phyloP scores from a whole-genome alignment of 305 asterid genomes.

The Fraxinus paxiana region DNA sequence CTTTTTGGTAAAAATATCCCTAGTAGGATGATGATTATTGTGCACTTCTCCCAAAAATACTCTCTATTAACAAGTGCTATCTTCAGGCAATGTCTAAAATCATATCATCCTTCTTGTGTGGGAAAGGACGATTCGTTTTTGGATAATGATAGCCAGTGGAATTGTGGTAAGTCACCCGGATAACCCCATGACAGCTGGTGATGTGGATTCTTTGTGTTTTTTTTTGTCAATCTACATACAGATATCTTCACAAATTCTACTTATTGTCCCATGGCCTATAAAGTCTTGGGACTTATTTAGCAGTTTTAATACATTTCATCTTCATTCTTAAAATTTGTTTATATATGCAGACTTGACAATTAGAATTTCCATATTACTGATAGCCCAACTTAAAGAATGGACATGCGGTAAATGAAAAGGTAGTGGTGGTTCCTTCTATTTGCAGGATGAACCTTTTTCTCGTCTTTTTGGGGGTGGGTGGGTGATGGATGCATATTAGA shows the following conservation, averaged over 20 bases:
- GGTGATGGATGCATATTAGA: not conserved
- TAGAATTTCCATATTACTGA: not conserved
- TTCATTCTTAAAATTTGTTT: not conserved
- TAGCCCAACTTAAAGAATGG: not conserved
- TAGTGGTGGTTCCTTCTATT: not conserved
- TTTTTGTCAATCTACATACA: not conserved
- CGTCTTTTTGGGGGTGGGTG: not conserved
- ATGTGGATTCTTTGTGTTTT: not conserved
- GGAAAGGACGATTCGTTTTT: constrained; percentile 46
- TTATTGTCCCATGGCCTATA: not conserved
- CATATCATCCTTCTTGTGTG: constrained; percentile 67
- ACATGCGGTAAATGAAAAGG: not conserved
- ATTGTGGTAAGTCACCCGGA: constrained; percentile 56
- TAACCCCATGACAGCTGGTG: not conserved
- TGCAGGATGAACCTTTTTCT: not conserved
- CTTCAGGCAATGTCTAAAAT: constrained; percentile 69
- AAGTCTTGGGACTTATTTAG: not conserved
- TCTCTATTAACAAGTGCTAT: constrained; percentile 8
- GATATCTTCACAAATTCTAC: not conserved
- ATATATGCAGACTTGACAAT: not conserved
- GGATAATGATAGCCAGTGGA: constrained; percentile 39
- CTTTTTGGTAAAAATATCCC: not conserved
- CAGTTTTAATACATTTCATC: not conserved
- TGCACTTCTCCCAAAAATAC: not conserved
- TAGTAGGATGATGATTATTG: constrained; percentile 2